These are phyloP conservation scores for Dactylonectria macrodidyma DNA, from an alignment of 2,329 filamentous ascomycete genomes.

Conservation along the genomic window DNA sequence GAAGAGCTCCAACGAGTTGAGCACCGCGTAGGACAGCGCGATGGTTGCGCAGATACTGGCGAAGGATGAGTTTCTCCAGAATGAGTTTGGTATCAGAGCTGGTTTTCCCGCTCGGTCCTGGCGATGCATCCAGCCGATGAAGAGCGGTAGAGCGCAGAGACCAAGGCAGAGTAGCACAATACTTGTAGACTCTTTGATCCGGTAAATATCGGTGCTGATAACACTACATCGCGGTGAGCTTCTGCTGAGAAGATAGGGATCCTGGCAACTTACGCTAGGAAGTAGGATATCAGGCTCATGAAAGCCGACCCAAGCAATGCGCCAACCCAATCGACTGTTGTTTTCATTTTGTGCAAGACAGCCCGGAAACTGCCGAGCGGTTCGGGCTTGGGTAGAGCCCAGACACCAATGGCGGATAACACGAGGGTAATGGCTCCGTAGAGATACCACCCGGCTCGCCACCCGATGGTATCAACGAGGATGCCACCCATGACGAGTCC, in stretches of 20 bases:
- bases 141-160: conserved; percentile 60
- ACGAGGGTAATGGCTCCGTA: conserved; percentile 51
- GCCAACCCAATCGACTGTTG: conserved; percentile 68
- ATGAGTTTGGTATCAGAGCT: conserved; percentile 72
- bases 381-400: conserved; percentile 48
- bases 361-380: conserved; percentile 43
- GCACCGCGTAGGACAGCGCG: conserved; percentile 61
- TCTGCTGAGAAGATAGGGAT: not conserved
- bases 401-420: conserved; percentile 52
- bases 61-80: conserved; percentile 71
- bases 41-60: conserved; percentile 68
- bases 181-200: conserved; percentile 58
- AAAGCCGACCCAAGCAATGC: conserved; percentile 60
- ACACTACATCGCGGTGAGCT: conserved; percentile 30
- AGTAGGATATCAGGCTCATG: conserved; percentile 64
- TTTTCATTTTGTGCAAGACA: conserved; percentile 41
- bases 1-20: conserved; percentile 62
- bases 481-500: conserved; percentile 64
- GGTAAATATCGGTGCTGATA: conserved; percentile 54
- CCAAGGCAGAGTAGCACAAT: conserved; percentile 61
- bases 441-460: conserved; percentile 62
- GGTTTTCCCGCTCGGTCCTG: conserved; percentile 64
- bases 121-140: conserved; percentile 68
- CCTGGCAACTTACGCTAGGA: conserved; percentile 59
- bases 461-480: conserved; percentile 60